phyloP scores from a whole-genome alignment of 345 rosid genomes.

The Aquilaria yunnanensis region DNA sequence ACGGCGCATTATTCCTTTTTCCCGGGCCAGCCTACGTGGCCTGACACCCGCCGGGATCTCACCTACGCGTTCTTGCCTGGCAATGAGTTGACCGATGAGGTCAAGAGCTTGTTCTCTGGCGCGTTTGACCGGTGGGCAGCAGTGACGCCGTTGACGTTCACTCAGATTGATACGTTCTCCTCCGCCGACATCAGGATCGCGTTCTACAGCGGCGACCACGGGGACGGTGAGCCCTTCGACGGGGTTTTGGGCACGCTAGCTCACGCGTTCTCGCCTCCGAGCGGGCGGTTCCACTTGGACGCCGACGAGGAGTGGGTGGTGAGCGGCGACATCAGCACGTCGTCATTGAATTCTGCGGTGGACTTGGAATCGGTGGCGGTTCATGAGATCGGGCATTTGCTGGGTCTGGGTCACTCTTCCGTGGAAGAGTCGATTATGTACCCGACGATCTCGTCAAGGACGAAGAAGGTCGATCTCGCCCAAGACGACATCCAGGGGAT shows the following conservation, averaged over 20 bases:
- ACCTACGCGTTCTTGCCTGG: slow-evolving; percentile 61
- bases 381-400: slow-evolving; percentile 92
- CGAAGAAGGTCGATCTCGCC: slow-evolving; percentile 52
- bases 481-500: slow-evolving; percentile 66
- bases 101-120: slow-evolving; percentile 51
- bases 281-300: slow-evolving; percentile 77
- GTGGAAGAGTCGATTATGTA: slow-evolving; percentile 72
- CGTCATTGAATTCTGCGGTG: slow-evolving; percentile 39
- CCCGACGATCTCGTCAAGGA: slow-evolving; percentile 61
- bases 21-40: slow-evolving; percentile 79
- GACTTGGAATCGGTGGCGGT: slow-evolving; percentile 91
- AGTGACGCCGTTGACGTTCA: slow-evolving; percentile 65
- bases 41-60: slow-evolving; percentile 31
- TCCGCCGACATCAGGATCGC: slow-evolving; percentile 63
- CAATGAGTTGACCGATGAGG: slow-evolving; percentile 35
- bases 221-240: slow-evolving; percentile 91
- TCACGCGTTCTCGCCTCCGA: slow-evolving; percentile 89
- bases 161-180: slow-evolving; percentile 18
- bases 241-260: slow-evolving; percentile 84
- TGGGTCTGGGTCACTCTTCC: slow-evolving; percentile 93
- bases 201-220: slow-evolving; percentile 76
- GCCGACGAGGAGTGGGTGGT: slow-evolving; percentile 67
- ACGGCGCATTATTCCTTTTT: slow-evolving; percentile 61
- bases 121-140: slow-evolving; percentile 74
- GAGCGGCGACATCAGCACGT: slow-evolving; percentile 29